Evolutionary conservation across 371 early-diverging fungal genomes (phyloP).

Genomic region (Mucor mucedo): DNA sequence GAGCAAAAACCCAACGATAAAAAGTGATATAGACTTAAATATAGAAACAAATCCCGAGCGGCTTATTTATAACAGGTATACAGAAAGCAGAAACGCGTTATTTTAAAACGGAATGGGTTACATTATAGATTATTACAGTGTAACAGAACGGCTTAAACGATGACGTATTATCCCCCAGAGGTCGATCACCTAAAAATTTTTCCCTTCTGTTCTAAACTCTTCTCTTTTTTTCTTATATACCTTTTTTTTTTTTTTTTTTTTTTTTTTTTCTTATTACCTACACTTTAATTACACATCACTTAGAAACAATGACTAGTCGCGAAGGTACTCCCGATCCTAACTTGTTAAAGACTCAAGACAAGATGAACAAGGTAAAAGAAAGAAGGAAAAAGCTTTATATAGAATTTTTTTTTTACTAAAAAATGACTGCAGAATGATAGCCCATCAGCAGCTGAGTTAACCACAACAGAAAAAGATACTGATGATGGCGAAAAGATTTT

Average conservation of each 20-base stretch:
- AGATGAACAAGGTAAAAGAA: slow-evolving; percentile 9
- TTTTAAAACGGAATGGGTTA: background rate
- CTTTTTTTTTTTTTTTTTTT: slow-evolving; percentile 7
- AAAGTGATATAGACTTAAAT: too few species aligned
- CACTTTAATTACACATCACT: background rate
- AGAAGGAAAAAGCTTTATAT: background rate
- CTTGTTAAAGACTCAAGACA: slow-evolving; percentile 4
- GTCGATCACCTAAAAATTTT: slow-evolving; percentile 4
- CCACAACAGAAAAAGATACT: slow-evolving; percentile 9
- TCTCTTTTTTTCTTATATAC: background rate
- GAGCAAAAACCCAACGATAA: too few species aligned
- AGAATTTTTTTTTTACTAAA: background rate
- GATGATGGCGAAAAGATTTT: slow-evolving; percentile 31
- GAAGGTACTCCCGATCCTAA: slow-evolving; percentile 22
- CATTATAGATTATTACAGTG: background rate
- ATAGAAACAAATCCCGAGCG: too few species aligned
- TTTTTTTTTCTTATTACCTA: background rate
- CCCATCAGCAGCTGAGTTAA: slow-evolving; percentile 11
- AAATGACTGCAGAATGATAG: background rate
- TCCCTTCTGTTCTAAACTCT: background rate
- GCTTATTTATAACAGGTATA: background rate
- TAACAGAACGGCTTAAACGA: background rate
- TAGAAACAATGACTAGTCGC: slow-evolving; percentile 24
- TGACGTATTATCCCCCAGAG: background rate
- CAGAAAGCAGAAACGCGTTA: slow-evolving; percentile 3